Conservation (phyloP, 306 rosid species). For the Fragaria vesca region DNA sequence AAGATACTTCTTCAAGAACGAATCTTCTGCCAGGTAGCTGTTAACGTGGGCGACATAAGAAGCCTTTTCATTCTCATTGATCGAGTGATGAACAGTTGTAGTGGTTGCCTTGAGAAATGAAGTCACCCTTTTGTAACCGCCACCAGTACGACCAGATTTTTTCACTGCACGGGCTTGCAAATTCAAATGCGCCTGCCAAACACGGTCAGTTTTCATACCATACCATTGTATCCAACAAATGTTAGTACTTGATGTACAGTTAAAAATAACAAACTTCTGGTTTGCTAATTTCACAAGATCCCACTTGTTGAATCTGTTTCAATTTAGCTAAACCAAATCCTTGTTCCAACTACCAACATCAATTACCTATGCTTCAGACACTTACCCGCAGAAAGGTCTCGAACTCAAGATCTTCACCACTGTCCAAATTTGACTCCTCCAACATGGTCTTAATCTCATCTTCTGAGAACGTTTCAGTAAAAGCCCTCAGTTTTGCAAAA, state of each 20-base stretch:
- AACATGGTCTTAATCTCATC: conserved; percentile 62
- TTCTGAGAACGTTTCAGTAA: conserved; percentile 52
- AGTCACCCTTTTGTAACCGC: conserved; percentile 61
- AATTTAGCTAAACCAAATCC: background rate
- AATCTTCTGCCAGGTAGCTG: conserved; percentile 75
- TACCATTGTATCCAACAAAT: conserved; percentile 11
- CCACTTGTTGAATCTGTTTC: background rate
- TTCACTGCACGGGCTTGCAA: conserved; percentile 55
- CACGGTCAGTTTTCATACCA: conserved; percentile 22
- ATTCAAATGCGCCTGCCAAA: conserved; percentile 68
- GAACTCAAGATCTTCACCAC: conserved; percentile 73
- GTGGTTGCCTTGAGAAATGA: conserved; percentile 95
- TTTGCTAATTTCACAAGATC: background rate
- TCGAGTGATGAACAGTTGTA: conserved; percentile 80
- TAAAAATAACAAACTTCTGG: background rate
- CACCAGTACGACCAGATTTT: conserved; percentile 36
- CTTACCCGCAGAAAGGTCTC: conserved; percentile 88
- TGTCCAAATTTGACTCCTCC: conserved; percentile 45
- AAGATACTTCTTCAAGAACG: conserved; percentile 74
- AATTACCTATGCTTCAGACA: conserved; percentile 2
- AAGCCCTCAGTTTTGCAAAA: conserved; percentile 63
- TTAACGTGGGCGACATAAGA: conserved; percentile 94
- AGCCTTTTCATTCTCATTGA: conserved; percentile 90
- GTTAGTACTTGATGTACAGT: background rate
- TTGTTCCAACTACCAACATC: background rate